Percentiles rank a stretch among this genome's conserved stretches.
phyloP scores from a whole-genome alignment of 352 stramenopile genomes.

The Phytopythium ostracodes region DNA sequence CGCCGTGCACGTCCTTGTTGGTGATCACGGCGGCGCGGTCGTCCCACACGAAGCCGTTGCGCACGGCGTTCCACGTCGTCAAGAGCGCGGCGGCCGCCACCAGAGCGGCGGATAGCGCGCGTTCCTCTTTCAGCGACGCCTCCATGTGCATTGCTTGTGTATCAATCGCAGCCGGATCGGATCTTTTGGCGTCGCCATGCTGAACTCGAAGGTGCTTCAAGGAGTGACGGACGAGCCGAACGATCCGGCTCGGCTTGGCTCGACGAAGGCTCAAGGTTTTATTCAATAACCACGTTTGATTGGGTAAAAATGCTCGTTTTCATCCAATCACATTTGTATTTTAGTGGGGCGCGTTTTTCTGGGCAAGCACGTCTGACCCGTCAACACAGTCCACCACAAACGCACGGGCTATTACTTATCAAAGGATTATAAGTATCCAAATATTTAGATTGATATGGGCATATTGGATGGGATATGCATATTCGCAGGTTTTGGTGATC shows the following conservation, averaged over 20 bases:
- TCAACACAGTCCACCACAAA: not conserved
- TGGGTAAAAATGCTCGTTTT: not conserved
- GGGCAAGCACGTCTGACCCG: not conserved
- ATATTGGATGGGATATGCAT: not conserved
- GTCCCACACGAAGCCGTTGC: slow-evolving; percentile 87
- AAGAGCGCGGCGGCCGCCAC: slow-evolving; percentile 37
- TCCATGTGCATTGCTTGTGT: slow-evolving; percentile 14
- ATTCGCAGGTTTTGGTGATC: not conserved
- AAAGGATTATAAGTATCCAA: too few relatives aligned
- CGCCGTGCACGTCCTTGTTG: slow-evolving; percentile 56
- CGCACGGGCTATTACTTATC: too few relatives aligned
- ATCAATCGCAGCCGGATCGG: too few relatives aligned
- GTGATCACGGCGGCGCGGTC: slow-evolving; percentile 74
- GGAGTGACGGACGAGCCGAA: too few relatives aligned
- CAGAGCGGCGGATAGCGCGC: not conserved
- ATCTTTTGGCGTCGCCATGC: too few relatives aligned
- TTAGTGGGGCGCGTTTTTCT: slow-evolving; percentile 6
- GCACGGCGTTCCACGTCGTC: slow-evolving; percentile 45
- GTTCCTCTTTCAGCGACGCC: slow-evolving; percentile 12
- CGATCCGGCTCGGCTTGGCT: too few relatives aligned
- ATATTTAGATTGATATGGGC: not conserved
- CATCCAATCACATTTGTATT: not conserved
- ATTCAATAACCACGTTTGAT: not conserved
- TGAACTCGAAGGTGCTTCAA: not conserved
- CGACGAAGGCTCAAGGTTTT: too few relatives aligned